These are phyloP conservation scores for Asterionellopsis glacialis DNA, from an alignment of 108 stramenopile genomes.

Conservation along the genomic window DNA sequence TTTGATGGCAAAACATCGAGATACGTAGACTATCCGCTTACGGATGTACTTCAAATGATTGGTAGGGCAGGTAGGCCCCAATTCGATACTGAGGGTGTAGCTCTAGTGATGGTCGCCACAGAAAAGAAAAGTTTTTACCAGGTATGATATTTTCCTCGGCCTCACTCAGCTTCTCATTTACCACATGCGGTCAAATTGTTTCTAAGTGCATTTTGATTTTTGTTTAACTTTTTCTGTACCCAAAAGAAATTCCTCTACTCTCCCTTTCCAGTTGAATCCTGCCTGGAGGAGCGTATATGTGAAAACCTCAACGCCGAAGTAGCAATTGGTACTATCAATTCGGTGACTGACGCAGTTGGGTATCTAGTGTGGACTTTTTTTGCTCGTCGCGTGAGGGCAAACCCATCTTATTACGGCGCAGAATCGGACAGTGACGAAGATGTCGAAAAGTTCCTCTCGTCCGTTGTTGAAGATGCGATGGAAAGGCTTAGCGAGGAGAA, in stretches of 20 bases:
- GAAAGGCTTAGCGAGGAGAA: slow-evolving; percentile 64
- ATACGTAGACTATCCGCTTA: slow-evolving; percentile 98
- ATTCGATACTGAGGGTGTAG: slow-evolving; percentile 90
- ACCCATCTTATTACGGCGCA: slow-evolving; percentile 95
- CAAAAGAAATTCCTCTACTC: slow-evolving; percentile 90
- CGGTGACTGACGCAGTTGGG: slow-evolving; percentile 76
- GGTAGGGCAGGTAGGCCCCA: slow-evolving; percentile 97
- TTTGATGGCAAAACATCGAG: slow-evolving; percentile 91
- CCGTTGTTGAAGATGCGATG: slow-evolving; percentile 56
- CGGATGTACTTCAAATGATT: slow-evolving; percentile 99
- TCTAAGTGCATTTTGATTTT: too few relatives aligned
- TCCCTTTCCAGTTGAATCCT: slow-evolving; percentile 99
- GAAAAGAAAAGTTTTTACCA: slow-evolving; percentile 96
- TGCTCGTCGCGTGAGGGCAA: slow-evolving; percentile 84
- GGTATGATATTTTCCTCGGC: slow-evolving; percentile 11
- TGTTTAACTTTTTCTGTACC: neutral
- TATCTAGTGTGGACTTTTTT: slow-evolving; percentile 98
- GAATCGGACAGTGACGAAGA: slow-evolving; percentile 45
- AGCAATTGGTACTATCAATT: slow-evolving; percentile 77
- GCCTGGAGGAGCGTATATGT: slow-evolving; percentile 73
- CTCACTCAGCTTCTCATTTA: neutral
- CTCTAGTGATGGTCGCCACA: slow-evolving; percentile 91
- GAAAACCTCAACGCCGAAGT: slow-evolving; percentile 98
- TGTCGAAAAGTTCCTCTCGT: slow-evolving; percentile 60
- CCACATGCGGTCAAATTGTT: neutral